Percentiles rank a stretch among this genome's conserved stretches.
Evolutionary conservation across 345 rosid species (phyloP).

Genomic region (Dipteronia dyeriana): DNA sequence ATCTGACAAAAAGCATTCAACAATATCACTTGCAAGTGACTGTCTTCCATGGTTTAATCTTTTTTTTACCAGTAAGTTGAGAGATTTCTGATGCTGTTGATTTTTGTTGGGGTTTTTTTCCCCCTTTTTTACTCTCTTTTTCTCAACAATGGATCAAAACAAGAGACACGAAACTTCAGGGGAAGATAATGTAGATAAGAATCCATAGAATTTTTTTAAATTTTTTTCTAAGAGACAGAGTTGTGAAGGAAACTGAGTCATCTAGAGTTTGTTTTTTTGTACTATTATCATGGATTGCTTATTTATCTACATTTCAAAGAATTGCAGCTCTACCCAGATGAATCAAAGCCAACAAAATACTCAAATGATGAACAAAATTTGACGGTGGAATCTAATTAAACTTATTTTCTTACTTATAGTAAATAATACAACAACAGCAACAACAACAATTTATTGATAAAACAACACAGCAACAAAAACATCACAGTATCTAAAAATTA

Average conservation of each 20-base stretch:
- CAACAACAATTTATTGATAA: not conserved
- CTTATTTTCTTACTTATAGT: not conserved
- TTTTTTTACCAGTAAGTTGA: not conserved
- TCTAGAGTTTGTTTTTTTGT: not conserved
- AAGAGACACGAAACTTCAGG: not conserved
- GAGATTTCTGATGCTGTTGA: not conserved
- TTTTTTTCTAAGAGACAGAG: not conserved
- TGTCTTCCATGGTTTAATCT: not conserved
- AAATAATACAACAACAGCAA: not conserved
- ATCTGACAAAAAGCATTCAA: slow-evolving; percentile 11
- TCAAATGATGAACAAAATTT: not conserved
- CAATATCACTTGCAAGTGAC: not conserved
- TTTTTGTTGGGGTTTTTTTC: too few relatives aligned
- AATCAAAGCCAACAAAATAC: too few relatives aligned
- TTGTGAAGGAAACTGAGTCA: not conserved
- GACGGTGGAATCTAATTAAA: not conserved
- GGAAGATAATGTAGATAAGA: slow-evolving; percentile 6
- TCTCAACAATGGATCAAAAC: not conserved
- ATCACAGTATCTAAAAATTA: not conserved
- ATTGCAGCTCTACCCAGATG: too few relatives aligned
- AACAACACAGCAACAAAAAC: not conserved
- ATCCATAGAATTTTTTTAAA: not conserved
- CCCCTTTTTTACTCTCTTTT: too few relatives aligned
- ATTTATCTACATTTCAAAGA: not conserved
- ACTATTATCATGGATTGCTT: not conserved